These are phyloP conservation scores for Gillenia trifoliata DNA, from an alignment of 306 rosid genomes.

Conservation along the genomic window DNA sequence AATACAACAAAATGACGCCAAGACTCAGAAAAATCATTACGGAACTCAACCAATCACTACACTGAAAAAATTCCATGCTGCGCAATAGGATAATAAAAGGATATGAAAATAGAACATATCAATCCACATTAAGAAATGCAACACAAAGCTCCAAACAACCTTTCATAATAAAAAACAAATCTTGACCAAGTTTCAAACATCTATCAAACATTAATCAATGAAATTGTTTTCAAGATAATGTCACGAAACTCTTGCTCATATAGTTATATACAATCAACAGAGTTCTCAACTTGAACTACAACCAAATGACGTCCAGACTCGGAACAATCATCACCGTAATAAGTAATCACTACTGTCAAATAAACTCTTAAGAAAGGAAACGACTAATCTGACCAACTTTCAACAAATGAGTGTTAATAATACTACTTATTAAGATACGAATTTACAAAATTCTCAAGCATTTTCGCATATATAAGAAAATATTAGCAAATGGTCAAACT, in stretches of 20 bases:
- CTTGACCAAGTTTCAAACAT: background rate
- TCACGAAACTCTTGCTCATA: background rate
- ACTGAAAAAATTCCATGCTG: too few species aligned
- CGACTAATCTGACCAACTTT: too few species aligned
- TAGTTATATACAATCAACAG: background rate
- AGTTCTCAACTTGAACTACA: background rate
- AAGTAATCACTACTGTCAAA: too few species aligned
- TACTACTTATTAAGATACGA: too few species aligned
- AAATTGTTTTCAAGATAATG: background rate
- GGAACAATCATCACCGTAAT: background rate
- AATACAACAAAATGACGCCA: background rate
- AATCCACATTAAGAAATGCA: background rate
- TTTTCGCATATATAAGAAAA: background rate
- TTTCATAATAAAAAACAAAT: background rate
- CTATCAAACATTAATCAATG: too few species aligned
- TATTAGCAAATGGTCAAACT: background rate
- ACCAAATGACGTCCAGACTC: background rate
- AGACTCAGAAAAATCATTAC: background rate
- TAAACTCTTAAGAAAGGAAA: too few species aligned
- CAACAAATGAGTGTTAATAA: background rate
- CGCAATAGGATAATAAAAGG: too few species aligned
- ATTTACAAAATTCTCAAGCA: background rate
- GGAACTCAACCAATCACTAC: background rate
- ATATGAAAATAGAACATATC: too few species aligned
- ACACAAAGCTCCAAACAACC: background rate